Evolutionary conservation across 2,329 filamentous ascomycete species (phyloP), one percentile per base, ranked within the genome.

Genomic region (Apiospora hydei): DNA sequence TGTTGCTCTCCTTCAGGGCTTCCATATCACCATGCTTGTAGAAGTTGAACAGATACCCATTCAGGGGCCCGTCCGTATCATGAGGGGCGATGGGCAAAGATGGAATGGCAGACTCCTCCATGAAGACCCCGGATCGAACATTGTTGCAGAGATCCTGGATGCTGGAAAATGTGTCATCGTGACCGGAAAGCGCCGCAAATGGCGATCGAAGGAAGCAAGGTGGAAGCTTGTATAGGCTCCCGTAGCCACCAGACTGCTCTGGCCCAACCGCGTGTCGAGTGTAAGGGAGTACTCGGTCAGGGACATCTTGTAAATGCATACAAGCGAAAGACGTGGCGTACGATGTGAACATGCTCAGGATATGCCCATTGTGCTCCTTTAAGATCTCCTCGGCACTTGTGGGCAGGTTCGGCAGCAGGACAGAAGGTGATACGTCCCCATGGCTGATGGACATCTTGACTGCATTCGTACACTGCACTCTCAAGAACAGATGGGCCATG

Each of bases 41-140:
- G 81, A 95, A 96, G 80, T 95, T 92, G 73, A 92, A 90, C 0
- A 95, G 82, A 77, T 93, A 93, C 0, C 90, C 90, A 75, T 94
- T 94, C 73, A 90, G 84, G 0, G 87, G 88, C 16, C 73, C 81
- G 74, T 71, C 69, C 3, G 85, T 84, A 70, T 92, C 88, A 38
- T 90, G 83, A 0, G 89, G 88, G 75, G 88, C 88, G 14, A 89
- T 0, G 93, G 93, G 30, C 95, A 89, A 1, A 92, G 14, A 89
- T 0, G 93, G 93, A 34, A 96, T 89, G 1, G 92, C 90, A 0
- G 91, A 87, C 77, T 93, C 88, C 76, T 96, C 93, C 0, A 96
- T 86, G 82, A 94, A 95, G 0, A 96, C 89, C 0, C 90, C 92
- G 8, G 85, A 85, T 41, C 93, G 89, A 10, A 89, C 87, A 0